phyloP scores from a whole-genome alignment of 208 protist genomes.

The Wallacemonas rigidus region DNA sequence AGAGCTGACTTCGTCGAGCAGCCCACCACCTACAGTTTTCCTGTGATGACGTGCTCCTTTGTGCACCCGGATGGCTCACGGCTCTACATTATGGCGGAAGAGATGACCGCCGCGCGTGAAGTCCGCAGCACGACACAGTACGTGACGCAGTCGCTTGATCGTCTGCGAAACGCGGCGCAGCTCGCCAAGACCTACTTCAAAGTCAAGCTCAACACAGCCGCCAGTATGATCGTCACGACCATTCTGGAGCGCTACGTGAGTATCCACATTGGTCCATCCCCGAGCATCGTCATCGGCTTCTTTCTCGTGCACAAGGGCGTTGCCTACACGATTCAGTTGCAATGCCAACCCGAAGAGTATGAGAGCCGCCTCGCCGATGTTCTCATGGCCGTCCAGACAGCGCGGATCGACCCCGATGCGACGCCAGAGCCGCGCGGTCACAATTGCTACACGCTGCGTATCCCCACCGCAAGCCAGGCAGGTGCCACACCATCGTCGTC shows the following conservation, averaged over 20 bases:
- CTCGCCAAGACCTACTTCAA: constrained; percentile 51
- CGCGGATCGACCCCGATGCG: constrained; percentile 24
- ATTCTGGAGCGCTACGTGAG: constrained; percentile 60
- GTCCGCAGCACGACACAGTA: constrained; percentile 42
- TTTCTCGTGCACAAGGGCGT: constrained; percentile 40
- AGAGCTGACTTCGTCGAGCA: constrained; percentile 32
- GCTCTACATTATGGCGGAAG: constrained; percentile 54
- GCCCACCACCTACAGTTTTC: constrained; percentile 35
- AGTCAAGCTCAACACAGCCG: constrained; percentile 39
- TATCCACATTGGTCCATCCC: constrained; percentile 44
- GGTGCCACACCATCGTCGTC: constrained; percentile 3
- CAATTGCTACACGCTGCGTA: constrained; percentile 16
- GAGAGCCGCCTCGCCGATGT: constrained; percentile 47
- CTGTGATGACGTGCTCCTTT: constrained; percentile 44
- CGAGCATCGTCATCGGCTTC: constrained; percentile 43
- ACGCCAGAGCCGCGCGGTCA: background rate
- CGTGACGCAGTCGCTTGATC: constrained; percentile 36
- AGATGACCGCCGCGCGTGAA: constrained; percentile 18
- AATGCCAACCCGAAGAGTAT: constrained; percentile 43
- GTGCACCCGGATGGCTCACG: constrained; percentile 59
- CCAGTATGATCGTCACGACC: constrained; percentile 55
- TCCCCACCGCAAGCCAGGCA: background rate
- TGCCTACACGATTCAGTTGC: constrained; percentile 62
- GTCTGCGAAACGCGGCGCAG: constrained; percentile 28
- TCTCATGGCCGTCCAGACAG: constrained; percentile 49